These are phyloP conservation scores for Ceratocystis albifundus DNA, from an alignment of 2,329 filamentous ascomycete genomes.

Conservation along the genomic window DNA sequence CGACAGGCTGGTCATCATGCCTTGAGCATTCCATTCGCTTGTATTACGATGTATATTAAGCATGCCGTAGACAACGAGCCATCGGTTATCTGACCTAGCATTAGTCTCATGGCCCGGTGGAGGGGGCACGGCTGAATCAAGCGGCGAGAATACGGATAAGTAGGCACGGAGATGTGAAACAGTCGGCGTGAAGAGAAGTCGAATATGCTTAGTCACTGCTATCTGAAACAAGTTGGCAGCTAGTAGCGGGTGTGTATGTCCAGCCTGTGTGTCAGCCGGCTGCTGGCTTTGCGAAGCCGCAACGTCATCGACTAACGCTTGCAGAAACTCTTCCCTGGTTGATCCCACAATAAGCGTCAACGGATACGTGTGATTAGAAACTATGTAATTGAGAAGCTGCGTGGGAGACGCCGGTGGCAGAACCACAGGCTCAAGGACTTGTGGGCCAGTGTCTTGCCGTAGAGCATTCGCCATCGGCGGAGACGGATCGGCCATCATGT, in stretches of 20 bases:
- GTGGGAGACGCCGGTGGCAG: constrained; percentile 44
- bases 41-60: constrained; percentile 54
- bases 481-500: constrained; percentile 13
- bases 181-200: constrained; percentile 60
- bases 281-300: constrained; percentile 11
- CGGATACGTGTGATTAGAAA: constrained; percentile 44
- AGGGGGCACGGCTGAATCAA: constrained; percentile 31
- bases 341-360: constrained; percentile 63
- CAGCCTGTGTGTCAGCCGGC: constrained; percentile 25
- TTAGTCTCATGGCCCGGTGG: constrained; percentile 29
- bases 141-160: constrained; percentile 45
- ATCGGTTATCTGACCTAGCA: constrained; percentile 28
- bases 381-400: constrained; percentile 53
- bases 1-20: constrained; percentile 51
- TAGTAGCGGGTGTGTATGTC: constrained; percentile 35
- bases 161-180: constrained; percentile 68
- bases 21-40: constrained; percentile 65
- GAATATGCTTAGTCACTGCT: constrained; percentile 55
- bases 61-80: constrained; percentile 54
- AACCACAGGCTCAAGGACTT: constrained; percentile 31
- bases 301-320: constrained; percentile 43
- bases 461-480: not conserved
- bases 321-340: constrained; percentile 51
- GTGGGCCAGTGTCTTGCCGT: not conserved
- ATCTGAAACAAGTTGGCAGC: constrained; percentile 57